Percentiles rank a stretch among this genome's conserved stretches.
Evolutionary conservation across 2,329 filamentous ascomycete species (phyloP).

Genomic region (Ophiosphaerella korrae): DNA sequence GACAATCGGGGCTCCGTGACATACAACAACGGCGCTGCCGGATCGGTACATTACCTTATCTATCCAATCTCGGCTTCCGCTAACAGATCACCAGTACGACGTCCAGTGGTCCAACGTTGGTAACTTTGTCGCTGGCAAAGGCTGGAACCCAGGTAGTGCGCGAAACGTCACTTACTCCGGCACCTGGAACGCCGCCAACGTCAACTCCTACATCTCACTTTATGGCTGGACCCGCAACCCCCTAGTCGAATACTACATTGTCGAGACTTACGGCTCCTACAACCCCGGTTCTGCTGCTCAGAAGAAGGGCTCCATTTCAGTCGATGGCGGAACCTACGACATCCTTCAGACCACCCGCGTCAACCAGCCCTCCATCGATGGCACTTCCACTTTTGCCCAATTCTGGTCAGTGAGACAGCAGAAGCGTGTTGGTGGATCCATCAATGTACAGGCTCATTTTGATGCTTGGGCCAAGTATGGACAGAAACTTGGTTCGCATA

Average conservation of each 20-base stretch:
- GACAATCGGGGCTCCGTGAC: constrained; percentile 56
- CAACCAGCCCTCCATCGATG: constrained; percentile 60
- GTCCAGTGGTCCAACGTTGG: constrained; percentile 57
- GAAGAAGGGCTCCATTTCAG: constrained; percentile 57
- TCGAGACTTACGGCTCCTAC: constrained; percentile 59
- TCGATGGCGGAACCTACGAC: constrained; percentile 60
- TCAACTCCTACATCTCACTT: constrained; percentile 61
- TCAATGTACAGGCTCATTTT: constrained; percentile 59
- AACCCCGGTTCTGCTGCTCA: constrained; percentile 55
- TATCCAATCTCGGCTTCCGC: background rate
- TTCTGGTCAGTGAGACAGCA: constrained; percentile 59
- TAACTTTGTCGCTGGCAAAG: constrained; percentile 64
- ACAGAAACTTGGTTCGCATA: constrained; percentile 54
- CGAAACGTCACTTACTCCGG: constrained; percentile 59
- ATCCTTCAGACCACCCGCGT: constrained; percentile 57
- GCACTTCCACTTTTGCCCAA: constrained; percentile 60
- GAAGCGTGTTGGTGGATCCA: constrained; percentile 58
- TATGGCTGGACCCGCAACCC: constrained; percentile 63
- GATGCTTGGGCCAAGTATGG: constrained; percentile 59
- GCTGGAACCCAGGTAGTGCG: constrained; percentile 57
- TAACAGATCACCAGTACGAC: constrained; percentile 55
- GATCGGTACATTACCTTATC: background rate
- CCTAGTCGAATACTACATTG: constrained; percentile 64
- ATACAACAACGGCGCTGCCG: constrained; percentile 59
- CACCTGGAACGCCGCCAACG: constrained; percentile 51